Base-by-base conservation (phyloP, 2,329 filamentous ascomycete species). In the Paecilomyces sp. region DNA sequence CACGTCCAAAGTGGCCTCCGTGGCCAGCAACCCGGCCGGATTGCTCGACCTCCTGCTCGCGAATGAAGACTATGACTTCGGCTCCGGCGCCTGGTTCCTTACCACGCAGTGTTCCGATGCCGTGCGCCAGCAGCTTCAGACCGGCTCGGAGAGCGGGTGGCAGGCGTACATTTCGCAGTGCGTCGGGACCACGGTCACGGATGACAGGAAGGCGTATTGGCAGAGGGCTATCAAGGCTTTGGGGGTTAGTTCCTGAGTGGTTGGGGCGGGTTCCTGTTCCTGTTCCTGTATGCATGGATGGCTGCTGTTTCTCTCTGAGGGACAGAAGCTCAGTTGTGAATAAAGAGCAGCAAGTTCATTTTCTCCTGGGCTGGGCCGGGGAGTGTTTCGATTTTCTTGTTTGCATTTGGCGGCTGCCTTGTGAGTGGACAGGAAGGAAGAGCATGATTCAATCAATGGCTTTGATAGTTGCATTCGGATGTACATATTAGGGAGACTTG, bases 51-150 rank as follows among this genome's bases (percentile, higher is more conserved):
- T 86, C 54, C 77, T 88, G 18, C 75, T 81, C 47, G 67, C 69
- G 0, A 64, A 74, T 4, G 78, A 81, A 56, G 71, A 78, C 24
- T 81, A 80, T 61, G 79, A 80, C 57, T 88, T 87, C 68, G 85
- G 77, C 0, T 82, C 78, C 13, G 86, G 80, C 2, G 82, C 83
- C 7, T 88, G 86, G 86, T 88, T 83, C 67, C 68, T 87, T 56
- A 79, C 70, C 12, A 82, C 77, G 0, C 77, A 86, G 68, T 88
- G 86, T 68, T 68, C 64, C 1, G 65, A 67, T 0, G 70, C 66
- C n/a, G 75, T 83, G 28, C 72, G 79, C 57, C 50, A 67, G 2
- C 77, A 72, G 2, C 68, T 88, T 57, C 74, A 75, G 57, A 67
- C 67, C n/a, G 82, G 80, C 0, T 77, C 76, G 0, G 66, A 79